Evolutionary conservation across 352 stramenopile species (phyloP), one percentile per base, ranked within the genome.

Genomic region (Globisporangium cylindrosporum): DNA sequence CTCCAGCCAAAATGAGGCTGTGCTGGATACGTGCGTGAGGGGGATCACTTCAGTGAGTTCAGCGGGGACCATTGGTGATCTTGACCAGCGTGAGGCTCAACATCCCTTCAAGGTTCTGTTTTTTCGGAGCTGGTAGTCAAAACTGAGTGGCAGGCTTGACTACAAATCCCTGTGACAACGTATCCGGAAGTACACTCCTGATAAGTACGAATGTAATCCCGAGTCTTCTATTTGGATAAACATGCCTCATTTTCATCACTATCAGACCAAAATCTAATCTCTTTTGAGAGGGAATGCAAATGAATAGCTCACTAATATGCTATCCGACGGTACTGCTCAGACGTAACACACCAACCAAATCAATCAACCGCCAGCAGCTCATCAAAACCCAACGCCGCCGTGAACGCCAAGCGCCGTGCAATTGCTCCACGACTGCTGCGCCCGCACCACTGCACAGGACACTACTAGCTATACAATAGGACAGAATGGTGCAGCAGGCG

Each of bases 401-500:
- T 29, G 20, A 60, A 60, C 29, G 24, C 55, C 55, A 60, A 60
- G 55, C 55, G 55, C 55, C 29, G 55, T 29, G 29, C 55, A 46
- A 60, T 41, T 59, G 55, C 24, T 14, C 12, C 1, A 64, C 18
- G 6, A 20, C 41, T 20, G 3, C 41, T 48, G 8, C 34, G 10
- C 10, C 2, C 41, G 15, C 41, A n/a, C 25, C 41, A 29, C 9
- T 15, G 9, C 24, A 54, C 38, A 51, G n/a, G 38, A 9, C 32
- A 27, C 61, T 46, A 34, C 27, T 18, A 14, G 59, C 25, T 4
- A 49, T 8, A 38, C 25, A 38, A 10, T 14, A 59, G 54, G 8
- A 56, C n/a, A 51, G 18, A 5, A 71, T 64, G 55, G 58, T 64
- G 55, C 70, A 70, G 29, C 54, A 63, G 25, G 57, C 71, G 55